Conservation (phyloP, 345 rosid genomes). For the Linum trigynum region DNA sequence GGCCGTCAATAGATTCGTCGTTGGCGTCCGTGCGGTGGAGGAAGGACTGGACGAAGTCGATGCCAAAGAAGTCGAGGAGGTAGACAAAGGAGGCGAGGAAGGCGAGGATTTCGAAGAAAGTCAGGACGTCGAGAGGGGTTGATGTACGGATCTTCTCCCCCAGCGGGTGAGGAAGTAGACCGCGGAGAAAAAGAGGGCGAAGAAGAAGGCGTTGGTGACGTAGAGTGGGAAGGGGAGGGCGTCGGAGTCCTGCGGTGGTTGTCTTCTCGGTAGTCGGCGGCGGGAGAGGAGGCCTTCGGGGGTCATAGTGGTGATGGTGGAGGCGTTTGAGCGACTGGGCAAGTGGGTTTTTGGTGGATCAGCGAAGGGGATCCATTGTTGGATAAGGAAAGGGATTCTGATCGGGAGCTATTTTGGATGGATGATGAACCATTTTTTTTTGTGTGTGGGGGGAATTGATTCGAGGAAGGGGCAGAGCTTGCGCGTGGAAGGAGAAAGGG, state of each 20-base stretch:
- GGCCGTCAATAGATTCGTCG: neutral
- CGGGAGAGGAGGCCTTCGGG: no score
- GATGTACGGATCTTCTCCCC: conserved; percentile 38
- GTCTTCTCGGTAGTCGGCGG: no score
- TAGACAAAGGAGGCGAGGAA: conserved; percentile 22
- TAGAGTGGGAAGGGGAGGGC: conserved; percentile 15
- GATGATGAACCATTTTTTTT: no score
- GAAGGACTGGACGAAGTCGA: conserved; percentile 32
- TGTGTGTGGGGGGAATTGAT: no score
- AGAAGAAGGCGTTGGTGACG: conserved; percentile 22
- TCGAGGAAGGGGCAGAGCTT: no score
- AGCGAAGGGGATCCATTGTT: no score
- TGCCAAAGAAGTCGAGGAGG: conserved; percentile 31
- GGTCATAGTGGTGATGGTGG: no score
- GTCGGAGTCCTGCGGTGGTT: conserved; percentile 4
- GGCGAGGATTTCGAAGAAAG: conserved; percentile 23
- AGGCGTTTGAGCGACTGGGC: no score
- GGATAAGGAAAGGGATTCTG: no score
- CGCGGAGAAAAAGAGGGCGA: conserved; percentile 27
- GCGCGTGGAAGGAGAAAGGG: no score
- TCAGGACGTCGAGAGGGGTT: conserved; percentile 25
- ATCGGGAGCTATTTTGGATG: no score
- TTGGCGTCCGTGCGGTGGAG: conserved; percentile 20
- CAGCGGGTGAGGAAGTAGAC: conserved; percentile 28
- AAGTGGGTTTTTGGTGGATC: no score